Conservation (phyloP, 805 yeast species). For the Starmerella powellii region DNA sequence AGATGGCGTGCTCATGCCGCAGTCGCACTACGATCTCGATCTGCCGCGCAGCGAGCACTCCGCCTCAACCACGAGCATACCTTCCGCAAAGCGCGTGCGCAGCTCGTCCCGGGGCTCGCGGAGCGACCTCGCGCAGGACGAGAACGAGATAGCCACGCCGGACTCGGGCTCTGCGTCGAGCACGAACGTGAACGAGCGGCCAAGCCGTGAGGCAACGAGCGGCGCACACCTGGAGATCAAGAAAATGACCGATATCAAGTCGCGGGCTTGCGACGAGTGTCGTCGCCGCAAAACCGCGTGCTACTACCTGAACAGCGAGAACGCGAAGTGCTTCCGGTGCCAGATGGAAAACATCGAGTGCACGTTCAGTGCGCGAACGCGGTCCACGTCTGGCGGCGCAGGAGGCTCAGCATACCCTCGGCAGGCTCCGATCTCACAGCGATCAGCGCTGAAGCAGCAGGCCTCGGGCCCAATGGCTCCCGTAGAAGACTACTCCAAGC, state of each 20-base stretch:
- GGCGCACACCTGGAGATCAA: slow-evolving; percentile 14
- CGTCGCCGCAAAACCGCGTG: slow-evolving; percentile 70
- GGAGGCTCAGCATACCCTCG: background rate
- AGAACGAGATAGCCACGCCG: background rate
- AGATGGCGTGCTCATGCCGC: too few species aligned
- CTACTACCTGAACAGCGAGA: slow-evolving; percentile 41
- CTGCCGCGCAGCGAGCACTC: too few species aligned
- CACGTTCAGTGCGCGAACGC: slow-evolving; percentile 35
- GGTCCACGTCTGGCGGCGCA: background rate
- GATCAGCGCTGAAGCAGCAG: slow-evolving; percentile 4
- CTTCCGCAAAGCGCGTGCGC: background rate
- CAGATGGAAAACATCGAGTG: slow-evolving; percentile 63
- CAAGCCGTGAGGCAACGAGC: too few species aligned
- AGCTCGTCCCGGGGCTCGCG: too few species aligned
- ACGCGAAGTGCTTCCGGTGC: slow-evolving; percentile 57
- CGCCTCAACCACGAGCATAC: background rate
- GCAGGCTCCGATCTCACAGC: slow-evolving; percentile 10
- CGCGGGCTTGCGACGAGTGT: slow-evolving; percentile 72
- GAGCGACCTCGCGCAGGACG: too few species aligned
- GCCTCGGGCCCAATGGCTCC: slow-evolving; percentile 30
- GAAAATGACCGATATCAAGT: slow-evolving; percentile 23
- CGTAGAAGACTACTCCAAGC: slow-evolving; percentile 51
- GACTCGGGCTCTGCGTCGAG: too few species aligned
- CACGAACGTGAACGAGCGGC: too few species aligned
- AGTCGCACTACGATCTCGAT: too few species aligned